Evolutionary conservation across 768 basidiomycete species (phyloP), one percentile per base, ranked within the genome.

Genomic region (Royoungia palumana): DNA sequence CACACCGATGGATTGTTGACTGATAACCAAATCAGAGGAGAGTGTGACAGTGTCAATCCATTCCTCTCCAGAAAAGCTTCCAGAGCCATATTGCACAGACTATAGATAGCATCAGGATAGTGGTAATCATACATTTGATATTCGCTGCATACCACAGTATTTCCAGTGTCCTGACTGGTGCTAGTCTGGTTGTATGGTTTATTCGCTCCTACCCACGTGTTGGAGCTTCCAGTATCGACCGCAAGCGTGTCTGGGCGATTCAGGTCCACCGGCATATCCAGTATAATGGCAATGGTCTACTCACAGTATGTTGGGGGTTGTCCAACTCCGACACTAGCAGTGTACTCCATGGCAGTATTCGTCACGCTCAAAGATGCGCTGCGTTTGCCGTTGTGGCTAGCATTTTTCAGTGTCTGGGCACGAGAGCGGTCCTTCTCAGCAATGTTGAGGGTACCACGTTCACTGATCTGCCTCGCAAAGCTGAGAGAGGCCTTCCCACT

Each of bases 1-100:
- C 37, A 63, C 67, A 12, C 72, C 47, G 17, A 74, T 66, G 10
- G 60, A 61, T 55, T 75, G 73, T 14, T 20, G 21, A 20, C 3
- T 22, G 27, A 49, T 30, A 19, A 45, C 24, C 16, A 47, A 25
- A 11, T 12, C 28, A 2, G 44, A 35, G 1, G 37, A 10, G 17
- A 47, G 36, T 5, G 49, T 44, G 28, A 50, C 22, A 11, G 42
- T 50, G 25, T 44, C 49, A 7, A 11, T 21, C 28, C 28, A 50
- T 21, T 50, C 49, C 27, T 40, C 42, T 25, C 49, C 49, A n/a
- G 7, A 37, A 37, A 50, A 50, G 30, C 36, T 44, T 25, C 49
- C 49, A 16, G 49, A 34, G 25, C 39, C 34, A 17, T 54, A 41
- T 20, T 20, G 12, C 6, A 25, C 22, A 16, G 28, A 30, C 28